Conservation (phyloP, 148 eudicot genomes). For the Spergularia bocconei region DNA sequence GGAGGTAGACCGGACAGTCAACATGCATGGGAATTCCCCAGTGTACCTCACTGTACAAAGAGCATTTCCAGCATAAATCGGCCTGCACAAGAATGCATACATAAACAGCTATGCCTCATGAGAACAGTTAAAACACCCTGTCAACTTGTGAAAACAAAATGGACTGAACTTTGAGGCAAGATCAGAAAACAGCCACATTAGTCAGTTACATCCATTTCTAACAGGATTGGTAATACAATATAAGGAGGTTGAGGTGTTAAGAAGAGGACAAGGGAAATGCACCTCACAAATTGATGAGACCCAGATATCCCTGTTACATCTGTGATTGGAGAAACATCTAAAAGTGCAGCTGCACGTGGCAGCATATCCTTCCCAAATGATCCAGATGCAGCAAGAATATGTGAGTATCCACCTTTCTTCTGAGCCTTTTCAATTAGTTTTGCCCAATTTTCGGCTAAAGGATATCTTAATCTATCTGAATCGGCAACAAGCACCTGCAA, state of each 20-base stretch:
- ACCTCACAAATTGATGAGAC: slow-evolving; percentile 79
- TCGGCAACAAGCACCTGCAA: slow-evolving; percentile 82
- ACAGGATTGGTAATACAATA: background rate
- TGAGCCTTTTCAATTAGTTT: slow-evolving; percentile 67
- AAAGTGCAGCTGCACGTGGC: slow-evolving; percentile 94
- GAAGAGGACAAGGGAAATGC: background rate
- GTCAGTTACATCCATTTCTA: background rate
- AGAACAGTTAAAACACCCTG: background rate
- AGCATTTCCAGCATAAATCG: slow-evolving; percentile 98
- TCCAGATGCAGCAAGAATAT: slow-evolving; percentile 71
- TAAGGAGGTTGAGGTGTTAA: background rate
- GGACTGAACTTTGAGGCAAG: background rate
- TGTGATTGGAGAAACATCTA: slow-evolving; percentile 90
- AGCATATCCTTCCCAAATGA: slow-evolving; percentile 92
- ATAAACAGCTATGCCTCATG: background rate
- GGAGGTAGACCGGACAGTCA: slow-evolving; percentile 85
- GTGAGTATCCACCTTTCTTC: slow-evolving; percentile 64
- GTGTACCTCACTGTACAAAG: slow-evolving; percentile 74
- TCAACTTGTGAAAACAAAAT: background rate
- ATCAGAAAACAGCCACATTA: background rate
- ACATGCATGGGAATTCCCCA: slow-evolving; percentile 74
- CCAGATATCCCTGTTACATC: slow-evolving; percentile 67
- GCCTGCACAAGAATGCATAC: slow-evolving; percentile 51
- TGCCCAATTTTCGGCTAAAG: slow-evolving; percentile 96
- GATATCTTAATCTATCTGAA: slow-evolving; percentile 67